Base-by-base conservation (phyloP, 2,329 filamentous ascomycete species). In the Fusarium lateritium region DNA sequence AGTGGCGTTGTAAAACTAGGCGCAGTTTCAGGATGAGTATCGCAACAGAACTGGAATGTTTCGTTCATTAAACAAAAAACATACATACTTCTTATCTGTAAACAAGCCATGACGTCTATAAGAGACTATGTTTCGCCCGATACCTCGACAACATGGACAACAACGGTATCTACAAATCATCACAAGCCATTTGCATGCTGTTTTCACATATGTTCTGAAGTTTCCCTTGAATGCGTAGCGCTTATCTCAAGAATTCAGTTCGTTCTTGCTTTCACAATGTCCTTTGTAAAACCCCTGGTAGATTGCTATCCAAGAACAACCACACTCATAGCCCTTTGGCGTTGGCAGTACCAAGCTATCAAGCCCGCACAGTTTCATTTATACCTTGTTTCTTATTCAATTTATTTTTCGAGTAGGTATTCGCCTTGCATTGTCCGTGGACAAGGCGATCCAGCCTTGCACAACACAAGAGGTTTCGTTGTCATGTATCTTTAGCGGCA, bases 21-120 rank as follows among this genome's bases (percentile, higher is more conserved):
- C 21, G 40, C 24, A 33, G 62, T 65, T 65, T 65, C 60, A 65
- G 24, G 28, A 28, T 45, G 52, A 52, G 28, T 39, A 8, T 61
- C 33, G 2, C 8, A 39, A 57, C 33, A 2, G 21, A 2, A 6
- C n/a, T 59, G 60, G 60, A 65, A 65, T 63, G 57, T 55, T 38
- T 36, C 10, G 2, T 7, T 24, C 14, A 34, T 17, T 21, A 28
- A 38, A 40, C n/a, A 33, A 24, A 8, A 13, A 8, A 9, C 7
- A 42, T 7, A 9, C 15, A 24, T 34, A 8, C 28, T 8, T 8
- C 26, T 26, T 15, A 13, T n/a, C 21, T 22, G 39, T 31, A 60
- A n/a, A 21, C 15, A 26, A 47, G 21, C 26, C 9, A 28, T 42
- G 49, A 22, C 28, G 15, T 46, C 4, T 7, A 11, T 5, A 15